Evolutionary conservation across 2,329 filamentous ascomycete genomes (phyloP), one percentile per base, ranked within the genome.

Genomic region (Colletotrichum musicola): DNA sequence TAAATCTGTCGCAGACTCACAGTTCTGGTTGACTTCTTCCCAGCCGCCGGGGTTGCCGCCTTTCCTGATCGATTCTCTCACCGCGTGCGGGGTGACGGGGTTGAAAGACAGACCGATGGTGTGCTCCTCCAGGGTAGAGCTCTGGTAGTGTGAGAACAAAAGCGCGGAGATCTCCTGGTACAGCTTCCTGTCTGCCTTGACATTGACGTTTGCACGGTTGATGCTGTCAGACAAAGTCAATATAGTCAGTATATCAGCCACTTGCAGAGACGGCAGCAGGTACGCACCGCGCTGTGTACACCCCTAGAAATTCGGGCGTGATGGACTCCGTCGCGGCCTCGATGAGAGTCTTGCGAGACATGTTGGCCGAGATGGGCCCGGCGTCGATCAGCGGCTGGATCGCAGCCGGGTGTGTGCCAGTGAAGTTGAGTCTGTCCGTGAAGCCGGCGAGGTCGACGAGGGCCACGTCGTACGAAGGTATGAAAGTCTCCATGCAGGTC

Each of bases 11-110:
- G 27, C 27, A 30, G 13, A 56, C 38, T 44, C 22, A 56, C 54
- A 56, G 38, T 56, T 56, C 22, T 56, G 54, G 20, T 56, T 56
- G 54, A 56, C 38, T 22, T 56, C 54, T 42, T 18, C 1, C 54
- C 54, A 56, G 12, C 20, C 54, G 14, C 54, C 18, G 14, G 54
- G 2, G 54, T 22, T 16, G 54, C 54, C 35, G 2, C 35, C n/a
- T 35, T 56, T 56, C 38, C 54, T 56, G 7, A 6, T 18, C 4
- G 54, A 22, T 6, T 56, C 54, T 4, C 38, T 35, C 18, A 56
- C 54, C 2, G 16, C 13, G 22, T 56, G 4, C 2, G 54, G 54
- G n/a, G 54, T 56, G 18, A 56, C 16, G n/a, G 54, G 54, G 54
- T 56, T 27, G 35, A 35, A 56, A 2, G 54, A 56, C 18, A 56